Evolutionary conservation across 2,329 filamentous ascomycete species (phyloP).

Genomic region (Ceratocystis lukuohia): DNA sequence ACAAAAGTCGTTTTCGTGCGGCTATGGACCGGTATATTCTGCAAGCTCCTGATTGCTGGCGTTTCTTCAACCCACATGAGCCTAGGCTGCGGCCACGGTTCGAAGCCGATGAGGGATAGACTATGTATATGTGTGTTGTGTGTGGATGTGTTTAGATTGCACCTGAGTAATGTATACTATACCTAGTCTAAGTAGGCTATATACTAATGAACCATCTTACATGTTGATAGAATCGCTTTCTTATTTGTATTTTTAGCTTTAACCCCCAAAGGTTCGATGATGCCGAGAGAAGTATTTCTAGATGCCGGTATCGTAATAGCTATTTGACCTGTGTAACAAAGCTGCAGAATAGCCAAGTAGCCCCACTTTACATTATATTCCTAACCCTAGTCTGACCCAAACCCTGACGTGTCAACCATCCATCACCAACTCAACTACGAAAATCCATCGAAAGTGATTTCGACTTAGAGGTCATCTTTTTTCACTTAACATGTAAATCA

Average conservation of each 20-base stretch:
- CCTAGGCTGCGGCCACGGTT: slow-evolving; percentile 4
- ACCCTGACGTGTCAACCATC: not conserved
- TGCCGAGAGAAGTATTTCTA: too few relatives aligned
- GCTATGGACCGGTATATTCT: slow-evolving; percentile 86
- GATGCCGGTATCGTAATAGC: not conserved
- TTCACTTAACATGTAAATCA: too few relatives aligned
- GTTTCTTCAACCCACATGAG: slow-evolving; percentile 36
- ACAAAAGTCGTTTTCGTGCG: slow-evolving; percentile 88
- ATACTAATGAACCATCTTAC: not conserved
- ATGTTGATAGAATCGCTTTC: not conserved
- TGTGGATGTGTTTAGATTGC: too few relatives aligned
- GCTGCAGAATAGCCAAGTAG: not conserved
- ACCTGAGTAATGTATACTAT: too few relatives aligned
- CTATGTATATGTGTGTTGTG: not conserved
- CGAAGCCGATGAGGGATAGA: slow-evolving; percentile 1
- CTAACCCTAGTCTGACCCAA: not conserved
- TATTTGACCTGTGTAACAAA: not conserved
- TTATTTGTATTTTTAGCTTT: too few relatives aligned
- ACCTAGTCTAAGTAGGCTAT: too few relatives aligned
- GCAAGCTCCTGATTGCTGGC: slow-evolving; percentile 63
- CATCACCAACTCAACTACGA: not conserved
- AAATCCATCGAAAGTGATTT: too few relatives aligned
- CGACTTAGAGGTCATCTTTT: too few relatives aligned
- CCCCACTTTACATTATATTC: not conserved
- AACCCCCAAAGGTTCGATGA: too few relatives aligned